These are phyloP conservation scores for Coemansia reversa DNA, from an alignment of 192 early-diverging fungal genomes.

Conservation along the genomic window DNA sequence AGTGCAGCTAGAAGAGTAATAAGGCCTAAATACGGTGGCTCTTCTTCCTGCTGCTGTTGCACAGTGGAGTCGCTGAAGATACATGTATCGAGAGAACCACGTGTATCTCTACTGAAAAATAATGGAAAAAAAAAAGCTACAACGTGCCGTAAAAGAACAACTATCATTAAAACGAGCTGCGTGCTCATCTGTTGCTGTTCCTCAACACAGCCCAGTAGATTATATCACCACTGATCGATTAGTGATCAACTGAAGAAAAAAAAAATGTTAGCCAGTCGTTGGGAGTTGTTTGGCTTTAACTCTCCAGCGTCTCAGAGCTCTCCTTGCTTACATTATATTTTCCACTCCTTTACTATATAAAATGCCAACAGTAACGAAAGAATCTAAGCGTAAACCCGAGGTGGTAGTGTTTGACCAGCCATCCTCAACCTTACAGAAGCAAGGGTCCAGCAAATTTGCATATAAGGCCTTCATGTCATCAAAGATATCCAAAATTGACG, in stretches of 20 bases:
- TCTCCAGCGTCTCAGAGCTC: not conserved
- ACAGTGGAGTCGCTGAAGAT: not conserved
- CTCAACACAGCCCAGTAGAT: not conserved
- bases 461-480: conserved; percentile 47
- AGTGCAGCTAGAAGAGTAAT: not conserved
- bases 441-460: conserved; percentile 24
- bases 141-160: no score
- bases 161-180: no score
- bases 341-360: not conserved
- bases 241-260: no score
- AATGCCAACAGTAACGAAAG: conserved; percentile 8
- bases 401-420: conserved; percentile 38
- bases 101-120: no score
- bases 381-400: conserved; percentile 23
- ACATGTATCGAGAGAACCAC: not conserved
- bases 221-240: no score
- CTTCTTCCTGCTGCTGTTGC: not conserved
- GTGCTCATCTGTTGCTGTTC: not conserved
- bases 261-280: no score
- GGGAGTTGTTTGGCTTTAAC: no score
- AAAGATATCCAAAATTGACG: conserved; percentile 74
- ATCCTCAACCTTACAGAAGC: not conserved
- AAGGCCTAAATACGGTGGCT: no score
- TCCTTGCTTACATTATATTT: not conserved
- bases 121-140: not conserved